Evolutionary conservation across 768 basidiomycete species (phyloP).

Genomic region (Lentinula guzmanii): DNA sequence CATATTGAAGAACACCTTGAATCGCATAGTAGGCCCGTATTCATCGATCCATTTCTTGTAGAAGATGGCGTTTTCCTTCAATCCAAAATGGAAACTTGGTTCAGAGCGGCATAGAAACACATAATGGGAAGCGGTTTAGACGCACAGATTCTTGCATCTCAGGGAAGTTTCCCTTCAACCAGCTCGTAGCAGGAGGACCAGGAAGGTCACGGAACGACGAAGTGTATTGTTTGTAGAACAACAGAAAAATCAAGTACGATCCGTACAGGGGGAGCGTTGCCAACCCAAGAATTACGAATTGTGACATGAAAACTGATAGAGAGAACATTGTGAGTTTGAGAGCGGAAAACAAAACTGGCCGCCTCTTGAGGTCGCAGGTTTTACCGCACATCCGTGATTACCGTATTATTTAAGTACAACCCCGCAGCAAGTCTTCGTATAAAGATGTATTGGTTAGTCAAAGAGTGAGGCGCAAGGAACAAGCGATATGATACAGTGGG

Average conservation of each 20-base stretch:
- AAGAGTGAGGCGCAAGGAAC: too few relatives aligned
- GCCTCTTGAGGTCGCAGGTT: too few relatives aligned
- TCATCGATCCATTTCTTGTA: conserved; percentile 27
- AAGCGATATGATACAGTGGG: too few relatives aligned
- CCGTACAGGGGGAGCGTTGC: neutral
- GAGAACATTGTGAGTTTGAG: too few relatives aligned
- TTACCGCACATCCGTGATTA: too few relatives aligned
- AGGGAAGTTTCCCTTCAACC: conserved; percentile 26
- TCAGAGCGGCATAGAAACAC: too few relatives aligned
- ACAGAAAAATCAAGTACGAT: neutral
- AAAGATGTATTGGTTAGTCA: too few relatives aligned
- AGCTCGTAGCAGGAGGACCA: conserved; percentile 26
- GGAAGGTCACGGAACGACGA: conserved; percentile 7
- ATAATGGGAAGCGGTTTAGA: too few relatives aligned
- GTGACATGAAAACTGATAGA: neutral
- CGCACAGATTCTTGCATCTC: conserved; percentile 12
- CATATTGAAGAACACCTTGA: conserved; percentile 23
- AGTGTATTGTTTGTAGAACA: conserved; percentile 8
- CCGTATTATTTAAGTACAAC: too few relatives aligned
- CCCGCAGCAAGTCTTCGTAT: too few relatives aligned
- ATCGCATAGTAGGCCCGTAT: conserved; percentile 28
- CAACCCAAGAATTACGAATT: neutral
- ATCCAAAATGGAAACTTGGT: neutral
- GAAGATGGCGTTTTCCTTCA: conserved; percentile 19
- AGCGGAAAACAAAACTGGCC: too few relatives aligned